A percentile compares a stretch with the other conserved stretches of the same genome.
Conservation (phyloP, 495 filamentous ascomycete species). For the Physcia stellaris region DNA sequence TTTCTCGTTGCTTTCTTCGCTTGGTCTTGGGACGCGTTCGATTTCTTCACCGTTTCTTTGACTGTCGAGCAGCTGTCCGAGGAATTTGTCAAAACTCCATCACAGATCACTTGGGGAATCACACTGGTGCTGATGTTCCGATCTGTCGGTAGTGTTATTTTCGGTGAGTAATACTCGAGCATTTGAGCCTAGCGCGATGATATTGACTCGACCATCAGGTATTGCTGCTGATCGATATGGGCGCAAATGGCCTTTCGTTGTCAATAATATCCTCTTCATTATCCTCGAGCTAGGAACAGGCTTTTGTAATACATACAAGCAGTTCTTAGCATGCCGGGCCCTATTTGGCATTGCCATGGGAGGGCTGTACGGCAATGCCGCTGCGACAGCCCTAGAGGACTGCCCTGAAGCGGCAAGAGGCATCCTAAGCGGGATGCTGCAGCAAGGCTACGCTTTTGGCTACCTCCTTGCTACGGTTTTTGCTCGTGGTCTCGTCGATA, state of each 20-base stretch:
- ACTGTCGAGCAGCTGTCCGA: constrained; percentile 55
- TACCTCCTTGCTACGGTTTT: constrained; percentile 73
- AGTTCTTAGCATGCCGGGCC: constrained; percentile 67
- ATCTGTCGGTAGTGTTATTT: constrained; percentile 56
- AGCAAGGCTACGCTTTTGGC: constrained; percentile 83
- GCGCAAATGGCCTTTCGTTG: constrained; percentile 76
- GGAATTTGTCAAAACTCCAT: constrained; percentile 49
- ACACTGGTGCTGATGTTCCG: constrained; percentile 74
- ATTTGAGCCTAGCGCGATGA: background rate
- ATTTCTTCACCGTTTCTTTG: constrained; percentile 82
- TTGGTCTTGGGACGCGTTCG: constrained; percentile 81
- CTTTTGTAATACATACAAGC: constrained; percentile 61
- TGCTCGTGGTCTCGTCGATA: constrained; percentile 55
- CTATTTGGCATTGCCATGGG: constrained; percentile 89
- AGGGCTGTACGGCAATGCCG: constrained; percentile 76
- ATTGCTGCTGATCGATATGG: constrained; percentile 73
- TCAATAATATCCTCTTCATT: constrained; percentile 75
- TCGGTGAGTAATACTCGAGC: constrained; percentile 32
- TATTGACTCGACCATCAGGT: constrained; percentile 6
- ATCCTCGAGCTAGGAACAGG: constrained; percentile 66
- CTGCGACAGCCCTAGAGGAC: constrained; percentile 76
- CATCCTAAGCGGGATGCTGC: constrained; percentile 66
- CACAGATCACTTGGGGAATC: constrained; percentile 84
- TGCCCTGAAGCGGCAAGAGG: constrained; percentile 62
- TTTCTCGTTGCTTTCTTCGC: constrained; percentile 48